Conservation (phyloP, 2,329 filamentous ascomycete genomes). For the Colletotrichum viniferum region DNA sequence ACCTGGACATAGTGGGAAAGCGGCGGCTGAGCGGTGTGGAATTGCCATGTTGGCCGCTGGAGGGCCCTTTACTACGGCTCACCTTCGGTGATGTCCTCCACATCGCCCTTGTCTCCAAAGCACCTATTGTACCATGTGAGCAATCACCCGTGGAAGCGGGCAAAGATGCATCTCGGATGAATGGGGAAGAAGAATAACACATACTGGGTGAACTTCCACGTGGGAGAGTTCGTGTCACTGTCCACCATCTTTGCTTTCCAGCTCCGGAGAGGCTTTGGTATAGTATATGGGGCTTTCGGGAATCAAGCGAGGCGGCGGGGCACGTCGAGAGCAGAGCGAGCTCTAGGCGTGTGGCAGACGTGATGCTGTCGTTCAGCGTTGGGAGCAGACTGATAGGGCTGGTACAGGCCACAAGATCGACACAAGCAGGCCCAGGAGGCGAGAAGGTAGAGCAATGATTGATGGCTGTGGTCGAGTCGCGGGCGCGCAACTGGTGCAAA, state of each 20-base stretch:
- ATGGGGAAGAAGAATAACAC: slow-evolving; percentile 39
- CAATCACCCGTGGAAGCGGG: slow-evolving; percentile 19
- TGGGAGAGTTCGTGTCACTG: slow-evolving; percentile 90
- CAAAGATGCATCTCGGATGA: background rate
- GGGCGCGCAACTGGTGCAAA: background rate
- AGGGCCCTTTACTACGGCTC: slow-evolving; percentile 29
- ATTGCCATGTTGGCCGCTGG: background rate
- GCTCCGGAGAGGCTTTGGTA: background rate
- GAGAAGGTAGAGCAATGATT: background rate
- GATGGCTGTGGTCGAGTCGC: background rate
- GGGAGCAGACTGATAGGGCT: background rate
- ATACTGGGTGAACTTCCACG: slow-evolving; percentile 99
- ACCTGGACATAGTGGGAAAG: background rate
- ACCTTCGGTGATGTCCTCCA: slow-evolving; percentile 99
- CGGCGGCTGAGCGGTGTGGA: background rate
- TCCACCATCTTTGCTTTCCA: slow-evolving; percentile 81
- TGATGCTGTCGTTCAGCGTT: background rate
- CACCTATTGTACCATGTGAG: slow-evolving; percentile 65
- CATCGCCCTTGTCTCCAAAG: slow-evolving; percentile 99
- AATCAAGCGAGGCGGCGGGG: slow-evolving; percentile 7
- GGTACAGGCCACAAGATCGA: background rate
- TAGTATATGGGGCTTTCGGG: background rate
- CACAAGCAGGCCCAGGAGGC: background rate
- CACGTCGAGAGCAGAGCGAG: background rate
- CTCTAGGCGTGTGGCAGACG: background rate